Percentiles rank a stretch among this genome's conserved stretches.
Evolutionary conservation across 2,329 filamentous ascomycete genomes (phyloP).

Genomic region (Xylaria sp.): DNA sequence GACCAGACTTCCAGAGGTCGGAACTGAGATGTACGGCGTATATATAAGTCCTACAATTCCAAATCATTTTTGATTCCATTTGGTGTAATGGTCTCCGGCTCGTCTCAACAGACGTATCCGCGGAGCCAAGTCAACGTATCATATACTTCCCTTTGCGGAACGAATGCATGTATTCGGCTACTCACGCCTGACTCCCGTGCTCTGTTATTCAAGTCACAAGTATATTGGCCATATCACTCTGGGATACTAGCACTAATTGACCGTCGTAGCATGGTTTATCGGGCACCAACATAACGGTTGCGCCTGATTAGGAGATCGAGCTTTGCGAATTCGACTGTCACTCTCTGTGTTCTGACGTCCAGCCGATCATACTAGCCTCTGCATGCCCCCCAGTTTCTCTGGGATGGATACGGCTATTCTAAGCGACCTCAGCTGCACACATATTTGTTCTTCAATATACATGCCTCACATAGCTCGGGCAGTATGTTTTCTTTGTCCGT

Average conservation of each 20-base stretch:
- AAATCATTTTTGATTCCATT: constrained; percentile 15
- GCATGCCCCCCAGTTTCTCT: not conserved
- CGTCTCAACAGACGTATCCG: not conserved
- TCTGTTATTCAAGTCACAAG: not conserved
- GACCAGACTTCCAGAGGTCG: not conserved
- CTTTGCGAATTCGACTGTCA: not conserved
- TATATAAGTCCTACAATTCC: constrained; percentile 21
- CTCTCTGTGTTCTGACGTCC: not conserved
- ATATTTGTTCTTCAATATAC: not conserved
- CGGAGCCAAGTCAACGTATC: not conserved
- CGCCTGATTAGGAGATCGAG: not conserved
- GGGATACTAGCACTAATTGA: not conserved
- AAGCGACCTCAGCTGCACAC: too few species aligned
- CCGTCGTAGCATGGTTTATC: not conserved
- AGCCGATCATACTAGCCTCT: not conserved
- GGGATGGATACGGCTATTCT: not conserved
- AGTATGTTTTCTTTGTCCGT: not conserved
- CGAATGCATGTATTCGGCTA: not conserved
- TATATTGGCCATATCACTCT: not conserved
- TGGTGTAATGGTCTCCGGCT: not conserved
- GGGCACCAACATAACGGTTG: not conserved
- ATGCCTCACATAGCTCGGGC: not conserved
- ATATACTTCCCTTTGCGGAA: not conserved
- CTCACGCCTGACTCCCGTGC: not conserved
- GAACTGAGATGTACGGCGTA: not conserved